phyloP scores from a whole-genome alignment of 2,329 filamentous ascomycete genomes.

The Colletotrichum sp. region DNA sequence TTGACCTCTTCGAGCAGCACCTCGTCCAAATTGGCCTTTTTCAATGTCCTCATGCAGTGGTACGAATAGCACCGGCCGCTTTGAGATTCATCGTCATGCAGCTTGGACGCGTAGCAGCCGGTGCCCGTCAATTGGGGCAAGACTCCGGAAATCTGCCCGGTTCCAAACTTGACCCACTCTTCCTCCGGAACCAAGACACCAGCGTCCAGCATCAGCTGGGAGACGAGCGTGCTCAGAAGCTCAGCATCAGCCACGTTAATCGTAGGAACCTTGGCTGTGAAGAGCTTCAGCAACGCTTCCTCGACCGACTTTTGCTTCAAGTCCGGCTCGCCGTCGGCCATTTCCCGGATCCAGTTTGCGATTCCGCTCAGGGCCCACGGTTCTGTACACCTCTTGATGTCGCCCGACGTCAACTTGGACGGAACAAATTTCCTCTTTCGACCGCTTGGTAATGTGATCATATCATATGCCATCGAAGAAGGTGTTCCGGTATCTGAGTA shows the following conservation, averaged over 20 bases:
- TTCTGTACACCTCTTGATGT: slow-evolving; percentile 85
- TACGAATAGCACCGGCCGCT: slow-evolving; percentile 88
- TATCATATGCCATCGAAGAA: slow-evolving; percentile 72
- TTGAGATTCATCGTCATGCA: slow-evolving; percentile 71
- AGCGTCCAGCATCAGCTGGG: slow-evolving; percentile 79
- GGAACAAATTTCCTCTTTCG: slow-evolving; percentile 86
- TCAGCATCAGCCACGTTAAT: slow-evolving; percentile 99
- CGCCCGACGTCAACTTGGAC: slow-evolving; percentile 77
- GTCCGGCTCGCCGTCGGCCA: slow-evolving; percentile 91
- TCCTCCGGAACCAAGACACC: slow-evolving; percentile 85
- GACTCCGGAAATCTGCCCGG: slow-evolving; percentile 82
- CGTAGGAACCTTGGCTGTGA: slow-evolving; percentile 93
- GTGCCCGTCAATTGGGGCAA: slow-evolving; percentile 90
- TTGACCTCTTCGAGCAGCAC: slow-evolving; percentile 73
- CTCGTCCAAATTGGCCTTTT: slow-evolving; percentile 88
- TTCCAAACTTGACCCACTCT: slow-evolving; percentile 95
- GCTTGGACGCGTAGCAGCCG: slow-evolving; percentile 86
- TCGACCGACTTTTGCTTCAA: slow-evolving; percentile 83
- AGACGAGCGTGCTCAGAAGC: slow-evolving; percentile 77
- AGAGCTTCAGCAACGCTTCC: slow-evolving; percentile 86
- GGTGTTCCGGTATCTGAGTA: slow-evolving; percentile 58
- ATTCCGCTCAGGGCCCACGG: slow-evolving; percentile 95
- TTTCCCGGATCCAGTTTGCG: slow-evolving; percentile 82
- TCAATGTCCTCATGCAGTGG: slow-evolving; percentile 91
- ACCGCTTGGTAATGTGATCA: slow-evolving; percentile 81